Percentiles rank a stretch among this genome's conserved stretches.
Evolutionary conservation across 169 alveolate genomes (phyloP).

Genomic region (Eimeria zaria): DNA sequence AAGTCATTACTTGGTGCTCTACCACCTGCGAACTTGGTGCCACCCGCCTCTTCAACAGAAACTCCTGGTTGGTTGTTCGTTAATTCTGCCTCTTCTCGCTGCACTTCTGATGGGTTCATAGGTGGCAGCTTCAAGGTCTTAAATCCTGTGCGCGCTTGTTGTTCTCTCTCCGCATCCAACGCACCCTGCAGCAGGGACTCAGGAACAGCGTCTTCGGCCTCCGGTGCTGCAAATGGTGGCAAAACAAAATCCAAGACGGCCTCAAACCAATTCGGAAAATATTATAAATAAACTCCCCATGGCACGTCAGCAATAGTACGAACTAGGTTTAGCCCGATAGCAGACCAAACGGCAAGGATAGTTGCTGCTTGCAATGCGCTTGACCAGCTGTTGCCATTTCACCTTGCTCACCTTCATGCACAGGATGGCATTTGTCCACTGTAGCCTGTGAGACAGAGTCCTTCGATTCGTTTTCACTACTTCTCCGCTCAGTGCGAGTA

Average conservation of each 20-base stretch:
- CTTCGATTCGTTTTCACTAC: neutral
- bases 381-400: neutral
- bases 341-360: neutral
- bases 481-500: neutral
- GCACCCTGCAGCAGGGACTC: constrained; percentile 60
- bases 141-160: constrained; percentile 20
- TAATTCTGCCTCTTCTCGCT: neutral
- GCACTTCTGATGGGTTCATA: neutral
- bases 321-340: neutral
- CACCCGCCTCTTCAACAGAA: neutral
- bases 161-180: constrained; percentile 68
- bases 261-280: neutral
- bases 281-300: neutral
- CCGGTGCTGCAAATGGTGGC: constrained; percentile 38
- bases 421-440: neutral
- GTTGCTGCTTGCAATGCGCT: neutral
- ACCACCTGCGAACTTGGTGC: neutral
- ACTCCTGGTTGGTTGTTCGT: neutral
- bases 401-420: constrained; percentile 23
- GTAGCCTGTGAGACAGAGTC: neutral
- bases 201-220: neutral
- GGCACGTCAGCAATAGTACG: neutral
- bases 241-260: neutral
- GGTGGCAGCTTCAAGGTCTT: constrained; percentile 14
- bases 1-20: neutral